Evolutionary conservation across 2,329 filamentous ascomycete genomes (phyloP).

Genomic region (Stagonosporopsis cucurbitacearum): DNA sequence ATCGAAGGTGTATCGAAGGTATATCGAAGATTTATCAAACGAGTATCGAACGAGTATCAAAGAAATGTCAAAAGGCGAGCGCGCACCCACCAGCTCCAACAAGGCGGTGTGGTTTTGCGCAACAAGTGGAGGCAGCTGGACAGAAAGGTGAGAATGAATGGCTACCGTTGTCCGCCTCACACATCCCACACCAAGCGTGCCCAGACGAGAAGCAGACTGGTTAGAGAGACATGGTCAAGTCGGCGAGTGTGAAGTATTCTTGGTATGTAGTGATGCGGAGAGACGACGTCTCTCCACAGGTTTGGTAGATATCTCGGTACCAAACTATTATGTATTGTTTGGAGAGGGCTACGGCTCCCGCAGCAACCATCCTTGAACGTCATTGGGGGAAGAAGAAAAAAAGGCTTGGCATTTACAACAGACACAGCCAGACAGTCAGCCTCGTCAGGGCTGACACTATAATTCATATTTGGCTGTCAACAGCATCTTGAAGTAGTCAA

Average conservation of each 20-base stretch:
- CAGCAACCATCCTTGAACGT: constrained; percentile 16
- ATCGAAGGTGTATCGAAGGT: constrained; percentile 34
- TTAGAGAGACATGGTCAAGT: constrained; percentile 31
- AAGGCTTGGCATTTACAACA: constrained; percentile 1
- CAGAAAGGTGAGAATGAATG: constrained; percentile 17
- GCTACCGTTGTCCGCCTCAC: background rate
- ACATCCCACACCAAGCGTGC: no score
- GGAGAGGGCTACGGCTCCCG: constrained; percentile 8
- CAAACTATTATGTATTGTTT: constrained; percentile 22
- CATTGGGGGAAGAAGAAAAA: no score
- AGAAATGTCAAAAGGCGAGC: no score
- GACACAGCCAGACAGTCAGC: no score
- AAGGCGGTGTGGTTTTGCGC: constrained; percentile 28
- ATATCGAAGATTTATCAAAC: no score
- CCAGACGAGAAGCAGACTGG: constrained; percentile 8
- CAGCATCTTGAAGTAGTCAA: background rate
- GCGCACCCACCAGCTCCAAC: no score
- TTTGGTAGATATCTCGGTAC: constrained; percentile 8
- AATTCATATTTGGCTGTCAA: constrained; percentile 1
- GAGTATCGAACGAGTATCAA: no score
- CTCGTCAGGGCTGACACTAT: background rate
- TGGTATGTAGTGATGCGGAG: constrained; percentile 22
- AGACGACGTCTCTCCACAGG: constrained; percentile 12
- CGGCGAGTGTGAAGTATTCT: no score
- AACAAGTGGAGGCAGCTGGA: constrained; percentile 20